Evolutionary conservation across 768 basidiomycete genomes (phyloP).

Genomic region (Hygrophorus pudorinus): DNA sequence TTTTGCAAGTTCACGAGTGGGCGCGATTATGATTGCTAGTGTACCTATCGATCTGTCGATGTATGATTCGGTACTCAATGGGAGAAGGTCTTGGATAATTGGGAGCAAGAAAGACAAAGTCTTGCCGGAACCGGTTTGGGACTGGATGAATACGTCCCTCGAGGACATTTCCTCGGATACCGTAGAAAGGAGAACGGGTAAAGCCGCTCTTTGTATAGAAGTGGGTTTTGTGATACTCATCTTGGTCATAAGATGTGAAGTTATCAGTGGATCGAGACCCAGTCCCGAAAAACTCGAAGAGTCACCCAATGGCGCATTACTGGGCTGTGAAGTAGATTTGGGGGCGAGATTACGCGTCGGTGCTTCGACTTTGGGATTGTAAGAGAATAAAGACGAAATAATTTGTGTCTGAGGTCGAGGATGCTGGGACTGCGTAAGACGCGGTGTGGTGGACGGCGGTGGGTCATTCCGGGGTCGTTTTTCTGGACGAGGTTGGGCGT

Average conservation of each 20-base stretch:
- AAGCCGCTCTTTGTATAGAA: constrained; percentile 76
- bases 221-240: constrained; percentile 83
- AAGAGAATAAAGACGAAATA: constrained; percentile 86
- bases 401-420: constrained; percentile 40
- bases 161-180: constrained; percentile 25
- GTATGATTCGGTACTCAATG: constrained; percentile 80
- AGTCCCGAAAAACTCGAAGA: constrained; percentile 74
- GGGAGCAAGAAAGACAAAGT: constrained; percentile 90
- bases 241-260: constrained; percentile 67
- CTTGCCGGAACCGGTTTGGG: constrained; percentile 96
- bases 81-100: constrained; percentile 89
- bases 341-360: constrained; percentile 19
- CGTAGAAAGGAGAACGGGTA: constrained; percentile 39
- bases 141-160: constrained; percentile 87
- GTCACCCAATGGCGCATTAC: constrained; percentile 73
- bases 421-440: constrained; percentile 14
- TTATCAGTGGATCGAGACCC: constrained; percentile 74
- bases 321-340: constrained; percentile 37
- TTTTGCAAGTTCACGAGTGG: constrained; percentile 91
- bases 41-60: constrained; percentile 95
- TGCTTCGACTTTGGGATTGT: constrained; percentile 59
- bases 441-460: constrained; percentile 12
- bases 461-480: constrained; percentile 36
- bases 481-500: constrained; percentile 23
- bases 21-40: constrained; percentile 87